Percentiles rank a stretch among this genome's conserved stretches.
These are phyloP conservation scores for Lipomyces spencermartinsiae DNA, from an alignment of 805 yeast genomes.

Conservation along the genomic window DNA sequence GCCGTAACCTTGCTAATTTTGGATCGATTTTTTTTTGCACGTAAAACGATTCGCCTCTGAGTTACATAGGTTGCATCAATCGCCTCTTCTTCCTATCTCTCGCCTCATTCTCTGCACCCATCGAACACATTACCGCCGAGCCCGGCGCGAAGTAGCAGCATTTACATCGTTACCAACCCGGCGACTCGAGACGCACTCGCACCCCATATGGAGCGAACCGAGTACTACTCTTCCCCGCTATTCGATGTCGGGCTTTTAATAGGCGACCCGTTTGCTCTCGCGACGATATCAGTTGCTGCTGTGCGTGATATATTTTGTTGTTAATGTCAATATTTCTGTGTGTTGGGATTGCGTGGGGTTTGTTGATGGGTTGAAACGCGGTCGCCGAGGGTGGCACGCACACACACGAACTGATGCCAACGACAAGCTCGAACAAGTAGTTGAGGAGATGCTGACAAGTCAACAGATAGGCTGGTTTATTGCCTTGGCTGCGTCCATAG, in stretches of 20 bases:
- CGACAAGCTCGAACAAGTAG: not conserved
- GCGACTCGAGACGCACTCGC: not conserved
- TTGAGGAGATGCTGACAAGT: constrained; percentile 1
- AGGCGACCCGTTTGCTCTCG: constrained; percentile 87
- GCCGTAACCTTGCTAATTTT: not conserved
- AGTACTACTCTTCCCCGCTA: constrained; percentile 3
- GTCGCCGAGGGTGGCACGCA: not conserved
- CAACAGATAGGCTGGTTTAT: constrained; percentile 77
- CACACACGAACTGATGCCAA: not conserved
- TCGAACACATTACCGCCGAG: not conserved
- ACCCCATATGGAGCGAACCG: constrained; percentile 3
- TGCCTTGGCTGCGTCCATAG: constrained; percentile 85
- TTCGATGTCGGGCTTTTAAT: constrained; percentile 48
- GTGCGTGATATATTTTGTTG: constrained; percentile 30
- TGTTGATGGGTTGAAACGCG: not conserved
- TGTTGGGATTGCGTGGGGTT: not conserved
- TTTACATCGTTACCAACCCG: not conserved
- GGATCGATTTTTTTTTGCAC: not conserved
- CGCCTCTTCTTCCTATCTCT: not conserved
- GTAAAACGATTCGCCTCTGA: not conserved
- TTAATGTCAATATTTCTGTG: not conserved
- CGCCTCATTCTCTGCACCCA: not conserved
- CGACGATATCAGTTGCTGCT: constrained; percentile 74
- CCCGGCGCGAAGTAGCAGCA: not conserved
- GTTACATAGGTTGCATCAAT: not conserved